Conservation (phyloP, 1,139 yeast genomes). For the Saccharomyces hybrid region DNA sequence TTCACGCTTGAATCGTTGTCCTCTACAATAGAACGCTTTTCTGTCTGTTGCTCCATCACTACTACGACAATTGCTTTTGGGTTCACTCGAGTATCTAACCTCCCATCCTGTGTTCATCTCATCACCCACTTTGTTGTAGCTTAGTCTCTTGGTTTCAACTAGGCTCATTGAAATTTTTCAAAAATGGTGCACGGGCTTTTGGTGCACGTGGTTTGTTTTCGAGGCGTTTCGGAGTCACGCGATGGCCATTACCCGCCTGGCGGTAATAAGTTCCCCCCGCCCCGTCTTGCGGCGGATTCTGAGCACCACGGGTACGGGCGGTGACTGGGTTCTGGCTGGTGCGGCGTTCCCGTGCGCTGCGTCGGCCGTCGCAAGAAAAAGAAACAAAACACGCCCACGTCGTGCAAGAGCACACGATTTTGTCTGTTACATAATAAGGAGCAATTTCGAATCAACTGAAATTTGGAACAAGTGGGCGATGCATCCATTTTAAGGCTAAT, state of each 20-base stretch:
- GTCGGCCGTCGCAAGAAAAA: neutral
- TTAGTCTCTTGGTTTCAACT: neutral
- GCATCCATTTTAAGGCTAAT: neutral
- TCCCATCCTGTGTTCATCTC: neutral
- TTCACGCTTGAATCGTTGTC: neutral
- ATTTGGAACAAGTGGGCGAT: neutral
- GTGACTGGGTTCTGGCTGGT: neutral
- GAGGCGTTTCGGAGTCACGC: neutral
- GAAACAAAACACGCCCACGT: neutral
- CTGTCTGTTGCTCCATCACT: neutral
- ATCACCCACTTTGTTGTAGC: neutral
- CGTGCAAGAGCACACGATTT: neutral
- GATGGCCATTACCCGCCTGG: neutral
- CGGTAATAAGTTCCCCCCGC: neutral
- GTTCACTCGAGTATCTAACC: neutral
- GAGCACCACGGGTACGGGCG: neutral
- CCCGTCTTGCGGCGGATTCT: neutral
- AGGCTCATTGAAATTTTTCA: neutral
- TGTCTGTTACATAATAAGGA: constrained; percentile 1
- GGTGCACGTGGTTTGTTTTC: neutral
- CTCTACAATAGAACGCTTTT: constrained; percentile 5
- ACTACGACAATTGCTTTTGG: neutral
- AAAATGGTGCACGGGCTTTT: neutral
- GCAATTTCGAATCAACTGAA: neutral
- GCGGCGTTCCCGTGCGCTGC: neutral